Base-by-base conservation (phyloP, 2,329 filamentous ascomycete species). In the Nothomitra cinnamomea region DNA sequence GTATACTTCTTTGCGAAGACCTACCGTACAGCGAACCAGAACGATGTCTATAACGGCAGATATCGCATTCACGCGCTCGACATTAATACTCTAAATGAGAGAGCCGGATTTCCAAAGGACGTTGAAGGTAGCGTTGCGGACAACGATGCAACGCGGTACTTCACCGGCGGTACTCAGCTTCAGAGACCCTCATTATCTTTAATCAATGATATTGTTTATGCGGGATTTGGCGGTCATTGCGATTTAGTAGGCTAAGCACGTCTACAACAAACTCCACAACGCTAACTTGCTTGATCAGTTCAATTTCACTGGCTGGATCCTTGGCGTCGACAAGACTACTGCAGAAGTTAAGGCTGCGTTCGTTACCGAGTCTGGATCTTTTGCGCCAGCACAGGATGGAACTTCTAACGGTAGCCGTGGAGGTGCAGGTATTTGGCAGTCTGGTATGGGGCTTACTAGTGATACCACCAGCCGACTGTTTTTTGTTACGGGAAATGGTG, bases 171-270 rank as follows among this genome's bases (percentile, higher is more conserved):
- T 0, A 70, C 73, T 3, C 67, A 75, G 38, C 68, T 75, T 25
- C 75, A 78, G 58, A 67, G 74, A 5, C 72, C 76, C 0, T 70
- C 67, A 2, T 60, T 79, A 13, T 63, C 71, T 1, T 65, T 72
- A 21, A 62, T 70, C 0, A 72, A 71, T 1, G 65, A 70, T 51
- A 68, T 67, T 43, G 63, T 79, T 6, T 76, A 77, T 53, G 72
- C 69, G 0, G 75, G 68, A 0, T 78, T 78, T 56, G 75, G 73
- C 0, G 75, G 73, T 10, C 72, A 78, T 56, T 79, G 75, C 51
- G 75, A 76, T 22, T 67, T 72, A 25, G 43, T 48, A 6, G n/a
- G 43, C 22, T 5, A 28, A 28, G 7, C 15, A 3, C 3, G 4
- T 4, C 38, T 13, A 48, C 24, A 48, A 15, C 15, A 24, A 48